Evolutionary conservation across 169 alveolate species (phyloP).

Genomic region (Babesia gibsoni): DNA sequence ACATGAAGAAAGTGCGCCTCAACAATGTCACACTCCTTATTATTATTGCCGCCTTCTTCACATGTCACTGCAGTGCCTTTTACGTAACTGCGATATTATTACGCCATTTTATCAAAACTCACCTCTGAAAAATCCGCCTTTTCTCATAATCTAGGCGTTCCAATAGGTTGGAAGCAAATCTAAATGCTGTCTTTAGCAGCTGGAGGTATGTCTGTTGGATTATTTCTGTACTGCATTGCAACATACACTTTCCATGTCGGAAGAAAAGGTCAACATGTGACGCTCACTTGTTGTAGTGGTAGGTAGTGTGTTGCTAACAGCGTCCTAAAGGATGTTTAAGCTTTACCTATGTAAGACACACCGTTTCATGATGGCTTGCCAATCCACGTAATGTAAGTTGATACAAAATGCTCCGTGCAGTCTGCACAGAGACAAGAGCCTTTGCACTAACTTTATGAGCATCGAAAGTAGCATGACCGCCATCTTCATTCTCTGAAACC

Average conservation of each 20-base stretch:
- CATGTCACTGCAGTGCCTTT: not conserved
- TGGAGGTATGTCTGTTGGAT: conserved; percentile 33
- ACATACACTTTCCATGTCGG: conserved; percentile 39
- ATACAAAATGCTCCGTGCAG: conserved; percentile 55
- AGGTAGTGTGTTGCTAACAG: not conserved
- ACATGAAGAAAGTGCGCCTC: conserved; percentile 55
- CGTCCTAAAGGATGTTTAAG: conserved; percentile 3
- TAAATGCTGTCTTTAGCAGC: conserved; percentile 37
- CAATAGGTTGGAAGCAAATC: conserved; percentile 50
- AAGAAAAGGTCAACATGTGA: conserved; percentile 45
- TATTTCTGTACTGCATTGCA: not conserved
- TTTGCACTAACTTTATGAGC: conserved; percentile 42
- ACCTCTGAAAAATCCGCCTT: conserved; percentile 37
- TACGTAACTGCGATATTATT: conserved; percentile 6
- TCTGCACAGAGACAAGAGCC: conserved; percentile 66
- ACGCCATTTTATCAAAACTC: not conserved
- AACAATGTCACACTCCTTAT: conserved; percentile 5
- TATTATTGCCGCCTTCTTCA: not conserved
- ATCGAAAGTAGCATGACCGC: conserved; percentile 23
- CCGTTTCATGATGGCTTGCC: conserved; percentile 48
- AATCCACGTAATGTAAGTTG: conserved; percentile 52
- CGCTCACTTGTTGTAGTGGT: conserved; percentile 13
- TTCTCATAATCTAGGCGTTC: conserved; percentile 57
- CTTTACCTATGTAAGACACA: not conserved
- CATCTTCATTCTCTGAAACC: conserved; percentile 17